Evolutionary conservation across 169 alveolate species (phyloP), one percentile per base, ranked within the genome.

Genomic region (Amoebophrya sp.): DNA sequence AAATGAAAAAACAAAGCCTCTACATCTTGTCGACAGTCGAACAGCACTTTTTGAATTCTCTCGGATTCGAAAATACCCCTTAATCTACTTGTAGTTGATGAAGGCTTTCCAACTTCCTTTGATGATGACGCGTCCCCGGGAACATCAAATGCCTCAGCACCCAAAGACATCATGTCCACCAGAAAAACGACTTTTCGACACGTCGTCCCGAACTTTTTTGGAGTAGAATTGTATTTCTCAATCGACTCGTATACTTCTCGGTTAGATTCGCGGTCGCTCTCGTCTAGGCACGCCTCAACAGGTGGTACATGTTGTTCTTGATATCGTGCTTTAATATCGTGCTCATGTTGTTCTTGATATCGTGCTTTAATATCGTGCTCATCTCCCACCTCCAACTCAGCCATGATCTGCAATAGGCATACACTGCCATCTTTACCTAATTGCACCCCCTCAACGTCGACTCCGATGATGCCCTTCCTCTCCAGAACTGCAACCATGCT

Each of bases 351-450:
- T n/a, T n/a, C n/a, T n/a, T n/a, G n/a, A n/a, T n/a, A n/a, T n/a
- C n/a, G n/a, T 6, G 18, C 83, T 6, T 65, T 26, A 10, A 26
- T 65, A 26, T 26, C 33, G 39, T 29, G 18, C 26, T 26, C 33
- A n/a, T n/a, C n/a, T n/a, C n/a, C n/a, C 36, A 65, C 33, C 33
- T 1, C 26, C 26, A 26, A 29, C 83, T 65, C 83, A 6, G n/a
- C 83, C 83, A 65, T 65, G 33, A 65, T 65, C 83, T 65, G 83
- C 36, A 65, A 26, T 36, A 65, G 83, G 83, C 83, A 65, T 36
- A 65, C 83, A 29, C n/a, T 10, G 36, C 83, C 83, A 36, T 1
- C 2, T 36, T 65, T 65, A 1, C 83, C 83, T 10, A 65, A 26
- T 10, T 6, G 2, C 12, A 65, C 83, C 38, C 83, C 83, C 83